These are phyloP conservation scores for Metarhizium anisopliae DNA, from an alignment of 2,329 filamentous ascomycete genomes.

Conservation along the genomic window DNA sequence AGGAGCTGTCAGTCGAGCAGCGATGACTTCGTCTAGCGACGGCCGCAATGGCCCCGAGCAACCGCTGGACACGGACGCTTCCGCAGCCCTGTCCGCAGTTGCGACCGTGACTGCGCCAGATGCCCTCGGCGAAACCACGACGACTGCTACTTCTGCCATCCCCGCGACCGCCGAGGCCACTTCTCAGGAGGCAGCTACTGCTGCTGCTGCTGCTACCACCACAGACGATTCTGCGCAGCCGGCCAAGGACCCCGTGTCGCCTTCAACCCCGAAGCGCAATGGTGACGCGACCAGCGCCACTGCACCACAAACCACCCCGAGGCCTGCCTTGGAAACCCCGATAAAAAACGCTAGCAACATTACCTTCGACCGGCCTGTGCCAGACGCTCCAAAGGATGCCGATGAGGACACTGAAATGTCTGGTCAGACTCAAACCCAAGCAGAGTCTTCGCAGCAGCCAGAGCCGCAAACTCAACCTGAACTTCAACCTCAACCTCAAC, in stretches of 20 bases:
- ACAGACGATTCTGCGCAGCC: conserved; percentile 1
- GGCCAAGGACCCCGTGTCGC: conserved; percentile 1
- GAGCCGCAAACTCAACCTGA: conserved; percentile 1
- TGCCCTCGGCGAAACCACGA: not conserved
- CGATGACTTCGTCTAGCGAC: conserved; percentile 52
- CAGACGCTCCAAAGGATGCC: conserved; percentile 9
- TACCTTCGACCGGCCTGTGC: conserved; percentile 10
- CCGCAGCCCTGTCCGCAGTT: conserved; percentile 5
- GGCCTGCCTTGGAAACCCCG: not conserved
- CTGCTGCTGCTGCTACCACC: not conserved
- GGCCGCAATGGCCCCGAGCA: conserved; percentile 21
- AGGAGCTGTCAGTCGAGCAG: conserved; percentile 47
- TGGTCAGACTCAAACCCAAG: conserved; percentile 3
- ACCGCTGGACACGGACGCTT: not conserved
- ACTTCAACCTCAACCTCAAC: not conserved
- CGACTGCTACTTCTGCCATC: not conserved
- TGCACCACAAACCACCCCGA: not conserved
- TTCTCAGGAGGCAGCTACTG: not conserved
- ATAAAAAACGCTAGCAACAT: not conserved
- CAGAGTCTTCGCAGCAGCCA: conserved; percentile 7
- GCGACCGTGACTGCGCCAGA: conserved; percentile 1
- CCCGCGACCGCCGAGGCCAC: not conserved
- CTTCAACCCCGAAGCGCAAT: conserved; percentile 7
- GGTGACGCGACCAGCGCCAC: not conserved
- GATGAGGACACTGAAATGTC: conserved; percentile 2